Percentiles rank a stretch among this genome's conserved stretches.
Evolutionary conservation across 1,139 yeast species (phyloP).

Genomic region (Scheffersomyces stambukii): DNA sequence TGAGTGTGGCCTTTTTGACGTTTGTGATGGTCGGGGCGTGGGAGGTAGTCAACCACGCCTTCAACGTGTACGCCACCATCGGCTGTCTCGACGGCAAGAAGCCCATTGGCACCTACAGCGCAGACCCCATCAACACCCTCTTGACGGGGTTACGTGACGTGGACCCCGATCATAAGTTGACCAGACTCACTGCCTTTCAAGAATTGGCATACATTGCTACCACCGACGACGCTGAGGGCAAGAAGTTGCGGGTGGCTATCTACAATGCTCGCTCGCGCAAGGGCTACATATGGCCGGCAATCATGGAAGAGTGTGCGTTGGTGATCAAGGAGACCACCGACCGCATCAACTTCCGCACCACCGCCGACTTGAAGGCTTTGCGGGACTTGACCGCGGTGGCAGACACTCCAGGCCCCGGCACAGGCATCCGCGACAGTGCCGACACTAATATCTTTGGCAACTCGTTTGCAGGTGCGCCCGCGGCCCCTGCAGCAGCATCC

Average conservation of each 20-base stretch:
- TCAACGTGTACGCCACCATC: slow-evolving; percentile 68
- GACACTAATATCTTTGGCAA: slow-evolving; percentile 29
- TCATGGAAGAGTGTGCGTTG: slow-evolving; percentile 56
- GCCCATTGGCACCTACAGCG: slow-evolving; percentile 61
- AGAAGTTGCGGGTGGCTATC: slow-evolving; percentile 47
- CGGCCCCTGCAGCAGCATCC: too few relatives aligned
- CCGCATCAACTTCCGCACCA: slow-evolving; percentile 34
- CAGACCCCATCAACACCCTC: slow-evolving; percentile 72
- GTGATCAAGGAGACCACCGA: slow-evolving; percentile 46
- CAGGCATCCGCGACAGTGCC: slow-evolving; percentile 9
- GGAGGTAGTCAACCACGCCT: slow-evolving; percentile 62
- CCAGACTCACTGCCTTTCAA: slow-evolving; percentile 68
- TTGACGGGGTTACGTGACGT: slow-evolving; percentile 62
- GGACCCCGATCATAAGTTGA: slow-evolving; percentile 46
- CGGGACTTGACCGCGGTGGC: slow-evolving; percentile 14
- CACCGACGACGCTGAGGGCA: slow-evolving; percentile 37
- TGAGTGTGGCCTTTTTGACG: slow-evolving; percentile 34
- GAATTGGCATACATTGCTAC: slow-evolving; percentile 64
- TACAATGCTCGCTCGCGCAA: slow-evolving; percentile 48
- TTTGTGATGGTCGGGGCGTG: slow-evolving; percentile 44
- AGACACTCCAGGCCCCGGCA: neutral
- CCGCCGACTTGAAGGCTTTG: slow-evolving; percentile 29
- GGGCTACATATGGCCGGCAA: slow-evolving; percentile 51
- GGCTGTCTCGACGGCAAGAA: slow-evolving; percentile 80
- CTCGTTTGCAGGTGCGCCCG: slow-evolving; percentile 15